Percentiles rank a stretch among this genome's conserved stretches.
phyloP scores from a whole-genome alignment of 1,139 yeast species.

The Pichia norvegensis region DNA sequence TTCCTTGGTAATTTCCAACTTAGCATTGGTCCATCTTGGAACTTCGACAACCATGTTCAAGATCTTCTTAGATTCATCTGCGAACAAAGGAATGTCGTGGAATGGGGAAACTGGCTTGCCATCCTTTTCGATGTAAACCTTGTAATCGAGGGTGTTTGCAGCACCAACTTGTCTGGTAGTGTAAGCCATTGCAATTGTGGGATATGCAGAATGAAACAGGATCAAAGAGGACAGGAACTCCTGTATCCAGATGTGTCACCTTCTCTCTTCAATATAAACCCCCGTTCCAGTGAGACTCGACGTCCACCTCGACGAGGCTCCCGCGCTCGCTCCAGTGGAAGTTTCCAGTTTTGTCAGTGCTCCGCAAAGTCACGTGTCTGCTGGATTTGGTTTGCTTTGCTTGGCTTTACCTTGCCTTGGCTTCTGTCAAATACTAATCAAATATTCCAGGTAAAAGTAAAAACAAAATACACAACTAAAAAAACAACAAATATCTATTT shows the following conservation, averaged over 20 bases:
- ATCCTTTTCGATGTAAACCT: conserved; percentile 63
- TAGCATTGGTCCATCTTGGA: conserved; percentile 88
- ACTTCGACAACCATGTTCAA: conserved; percentile 85
- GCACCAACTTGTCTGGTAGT: conserved; percentile 85
- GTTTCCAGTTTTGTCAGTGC: not conserved
- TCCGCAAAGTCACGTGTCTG: not conserved
- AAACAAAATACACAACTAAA: too few species aligned
- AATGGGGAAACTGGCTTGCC: conserved; percentile 67
- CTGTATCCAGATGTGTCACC: not conserved
- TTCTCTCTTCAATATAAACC: too few species aligned
- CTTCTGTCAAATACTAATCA: too few species aligned
- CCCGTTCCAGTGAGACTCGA: not conserved
- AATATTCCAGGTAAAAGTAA: too few species aligned
- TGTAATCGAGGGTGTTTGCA: conserved; percentile 84
- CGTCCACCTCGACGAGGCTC: not conserved
- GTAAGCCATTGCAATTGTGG: conserved; percentile 43
- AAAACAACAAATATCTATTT: not conserved
- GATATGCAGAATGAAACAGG: not conserved
- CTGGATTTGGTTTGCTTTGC: too few species aligned
- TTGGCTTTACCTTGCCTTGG: too few species aligned
- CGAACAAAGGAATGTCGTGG: conserved; percentile 69
- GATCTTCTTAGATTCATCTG: conserved; percentile 56
- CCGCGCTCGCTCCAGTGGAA: not conserved
- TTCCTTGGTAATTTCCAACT: conserved; percentile 71
- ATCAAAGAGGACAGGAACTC: not conserved